A percentile compares a stretch with the other conserved stretches of the same genome.
phyloP scores from a whole-genome alignment of 2,329 filamentous ascomycete genomes.

The Pseudopithomyces chartarum region DNA sequence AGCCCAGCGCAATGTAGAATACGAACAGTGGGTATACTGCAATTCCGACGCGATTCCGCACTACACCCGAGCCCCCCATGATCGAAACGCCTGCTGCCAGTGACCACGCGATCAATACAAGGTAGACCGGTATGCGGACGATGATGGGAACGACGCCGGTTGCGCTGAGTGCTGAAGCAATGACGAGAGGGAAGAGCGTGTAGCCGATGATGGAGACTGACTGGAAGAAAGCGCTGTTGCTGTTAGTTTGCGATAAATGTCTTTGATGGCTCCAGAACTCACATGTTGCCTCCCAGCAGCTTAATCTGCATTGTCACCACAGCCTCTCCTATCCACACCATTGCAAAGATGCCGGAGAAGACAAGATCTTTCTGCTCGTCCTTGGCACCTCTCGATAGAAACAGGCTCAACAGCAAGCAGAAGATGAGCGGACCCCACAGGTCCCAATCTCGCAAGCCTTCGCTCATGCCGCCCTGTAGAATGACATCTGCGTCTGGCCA shows the following conservation, averaged over 20 bases:
- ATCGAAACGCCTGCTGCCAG: slow-evolving; percentile 95
- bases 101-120: slow-evolving; percentile 88
- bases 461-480: slow-evolving; percentile 76
- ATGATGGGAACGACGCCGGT: slow-evolving; percentile 74
- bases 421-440: slow-evolving; percentile 97
- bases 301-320: slow-evolving; percentile 99
- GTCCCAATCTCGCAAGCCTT: slow-evolving; percentile 94
- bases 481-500: slow-evolving; percentile 72
- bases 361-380: slow-evolving; percentile 83
- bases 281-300: slow-evolving; percentile 96
- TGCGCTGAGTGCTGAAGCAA: slow-evolving; percentile 88
- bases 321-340: slow-evolving; percentile 96
- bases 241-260: slow-evolving; percentile 31
- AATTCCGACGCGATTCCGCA: slow-evolving; percentile 91
- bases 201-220: slow-evolving; percentile 98
- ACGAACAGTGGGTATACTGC: slow-evolving; percentile 94
- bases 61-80: slow-evolving; percentile 89
- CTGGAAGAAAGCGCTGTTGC: slow-evolving; percentile 87
- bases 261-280: slow-evolving; percentile 51
- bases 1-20: slow-evolving; percentile 92
- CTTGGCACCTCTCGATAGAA: slow-evolving; percentile 82
- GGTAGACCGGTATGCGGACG: slow-evolving; percentile 85
- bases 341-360: slow-evolving; percentile 94
- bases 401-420: slow-evolving; percentile 83
- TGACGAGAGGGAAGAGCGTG: slow-evolving; percentile 94